These are phyloP conservation scores for Ostreobium quekettii DNA, from an alignment of 139 green algal genomes.

Conservation along the genomic window DNA sequence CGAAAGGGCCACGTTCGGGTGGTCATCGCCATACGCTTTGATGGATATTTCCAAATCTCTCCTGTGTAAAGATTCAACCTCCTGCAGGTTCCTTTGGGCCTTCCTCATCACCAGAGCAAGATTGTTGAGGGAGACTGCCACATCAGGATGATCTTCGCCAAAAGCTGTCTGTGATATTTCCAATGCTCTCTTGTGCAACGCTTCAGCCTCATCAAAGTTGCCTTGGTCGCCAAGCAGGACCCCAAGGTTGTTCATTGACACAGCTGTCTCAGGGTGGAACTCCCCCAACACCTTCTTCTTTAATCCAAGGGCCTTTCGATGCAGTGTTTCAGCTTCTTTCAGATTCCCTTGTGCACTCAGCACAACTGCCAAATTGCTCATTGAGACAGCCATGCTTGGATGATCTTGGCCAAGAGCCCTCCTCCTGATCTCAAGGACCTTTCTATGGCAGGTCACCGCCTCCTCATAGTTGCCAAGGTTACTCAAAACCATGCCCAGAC, in stretches of 20 bases:
- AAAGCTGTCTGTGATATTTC: not conserved
- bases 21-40: slow-evolving; percentile 8
- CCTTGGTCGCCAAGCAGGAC: slow-evolving; percentile 21
- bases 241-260: slow-evolving; percentile 29
- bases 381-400: not conserved
- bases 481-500: no score
- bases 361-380: not conserved
- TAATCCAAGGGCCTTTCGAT: not conserved
- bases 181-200: slow-evolving; percentile 19
- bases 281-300: slow-evolving; percentile 11
- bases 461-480: no score
- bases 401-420: no score
- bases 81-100: not conserved
- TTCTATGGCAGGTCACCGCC: no score
- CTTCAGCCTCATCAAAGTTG: slow-evolving; percentile 24
- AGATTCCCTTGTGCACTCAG: not conserved
- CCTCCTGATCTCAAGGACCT: no score
- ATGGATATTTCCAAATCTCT: not conserved
- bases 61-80: not conserved
- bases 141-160: not conserved
- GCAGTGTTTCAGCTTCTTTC: not conserved
- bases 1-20: slow-evolving; percentile 22
- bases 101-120: not conserved
- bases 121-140: not conserved
- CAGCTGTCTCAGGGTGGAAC: slow-evolving; percentile 23